These are phyloP conservation scores for Graphiopsis chlorocephala DNA, from an alignment of 2,329 filamentous ascomycete genomes.

Conservation along the genomic window DNA sequence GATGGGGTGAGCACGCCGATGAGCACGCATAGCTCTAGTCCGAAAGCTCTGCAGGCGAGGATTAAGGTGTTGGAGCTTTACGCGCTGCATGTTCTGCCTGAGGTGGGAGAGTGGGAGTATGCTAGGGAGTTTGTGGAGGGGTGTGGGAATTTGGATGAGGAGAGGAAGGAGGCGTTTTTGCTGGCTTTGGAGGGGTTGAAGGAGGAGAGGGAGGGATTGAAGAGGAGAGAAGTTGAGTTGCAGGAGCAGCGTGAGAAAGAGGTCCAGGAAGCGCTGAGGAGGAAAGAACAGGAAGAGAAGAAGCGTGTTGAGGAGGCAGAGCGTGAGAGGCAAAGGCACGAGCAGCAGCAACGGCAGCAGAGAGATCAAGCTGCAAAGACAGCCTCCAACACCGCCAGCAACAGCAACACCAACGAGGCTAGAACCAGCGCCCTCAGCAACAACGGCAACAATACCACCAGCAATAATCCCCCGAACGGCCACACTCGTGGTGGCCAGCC, in stretches of 20 bases:
- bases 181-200: slow-evolving; percentile 35
- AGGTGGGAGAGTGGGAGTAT: slow-evolving; percentile 95
- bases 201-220: slow-evolving; percentile 63
- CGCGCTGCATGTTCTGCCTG: slow-evolving; percentile 87
- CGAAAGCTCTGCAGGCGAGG: slow-evolving; percentile 53
- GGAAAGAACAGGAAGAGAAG: slow-evolving; percentile 37
- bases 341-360: slow-evolving; percentile 33
- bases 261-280: slow-evolving; percentile 36
- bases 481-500: background rate
- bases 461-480: slow-evolving; percentile 35
- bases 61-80: slow-evolving; percentile 95
- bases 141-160: slow-evolving; percentile 69
- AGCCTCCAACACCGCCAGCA: slow-evolving; percentile 19
- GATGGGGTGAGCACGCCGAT: slow-evolving; percentile 53
- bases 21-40: slow-evolving; percentile 45
- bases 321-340: slow-evolving; percentile 31
- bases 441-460: slow-evolving; percentile 1
- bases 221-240: slow-evolving; percentile 60
- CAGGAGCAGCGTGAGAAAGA: slow-evolving; percentile 54
- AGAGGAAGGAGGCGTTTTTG: slow-evolving; percentile 57
- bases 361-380: slow-evolving; percentile 23
- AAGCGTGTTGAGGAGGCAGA: slow-evolving; percentile 19
- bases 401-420: slow-evolving; percentile 43
- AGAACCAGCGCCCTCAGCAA: slow-evolving; percentile 34
- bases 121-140: slow-evolving; percentile 85